Percentiles rank a stretch among this genome's conserved stretches.
Conservation (phyloP, 2,329 filamentous ascomycete species). For the Penicillium freii region DNA sequence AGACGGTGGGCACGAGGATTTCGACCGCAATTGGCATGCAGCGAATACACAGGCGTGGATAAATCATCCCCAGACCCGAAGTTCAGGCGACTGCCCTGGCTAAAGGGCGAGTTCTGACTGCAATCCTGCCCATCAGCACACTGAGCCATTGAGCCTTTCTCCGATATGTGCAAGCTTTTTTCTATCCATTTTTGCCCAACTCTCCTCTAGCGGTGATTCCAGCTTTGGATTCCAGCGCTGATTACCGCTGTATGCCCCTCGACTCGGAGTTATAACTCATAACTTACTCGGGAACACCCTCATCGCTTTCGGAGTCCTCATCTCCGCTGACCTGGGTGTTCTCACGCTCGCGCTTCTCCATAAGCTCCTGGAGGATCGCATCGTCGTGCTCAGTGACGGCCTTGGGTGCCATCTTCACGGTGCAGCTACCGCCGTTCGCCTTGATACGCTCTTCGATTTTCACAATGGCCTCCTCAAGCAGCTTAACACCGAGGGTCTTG, state of each 20-base stretch:
- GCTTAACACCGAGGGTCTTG: conserved; percentile 79
- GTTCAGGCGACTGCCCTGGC: conserved; percentile 20
- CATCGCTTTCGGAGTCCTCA: conserved; percentile 93
- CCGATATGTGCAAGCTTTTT: conserved; percentile 14
- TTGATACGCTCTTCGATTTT: conserved; percentile 81
- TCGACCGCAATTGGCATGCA: conserved; percentile 16
- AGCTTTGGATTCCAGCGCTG: conserved; percentile 15
- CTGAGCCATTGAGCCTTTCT: conserved; percentile 20
- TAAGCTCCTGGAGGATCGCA: conserved; percentile 91
- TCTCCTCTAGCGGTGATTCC: conserved; percentile 15
- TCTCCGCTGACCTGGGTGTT: conserved; percentile 98
- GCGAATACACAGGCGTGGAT: conserved; percentile 16
- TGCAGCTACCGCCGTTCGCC: conserved; percentile 71
- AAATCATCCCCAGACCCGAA: conserved; percentile 18
- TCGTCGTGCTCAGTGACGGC: conserved; percentile 98
- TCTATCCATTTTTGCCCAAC: conserved; percentile 24
- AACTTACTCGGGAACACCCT: conserved; percentile 63
- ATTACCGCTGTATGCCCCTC: conserved; percentile 18
- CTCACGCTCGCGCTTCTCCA: conserved; percentile 98
- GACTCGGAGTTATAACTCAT: conserved; percentile 8
- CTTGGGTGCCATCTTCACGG: conserved; percentile 98
- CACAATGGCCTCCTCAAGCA: conserved; percentile 83
- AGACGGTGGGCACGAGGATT: conserved; percentile 14
- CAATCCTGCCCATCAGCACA: conserved; percentile 21
- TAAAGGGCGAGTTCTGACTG: conserved; percentile 22